Conservation (phyloP, 1,284 basidiomycete species). For the Marasmius sp. region DNA sequence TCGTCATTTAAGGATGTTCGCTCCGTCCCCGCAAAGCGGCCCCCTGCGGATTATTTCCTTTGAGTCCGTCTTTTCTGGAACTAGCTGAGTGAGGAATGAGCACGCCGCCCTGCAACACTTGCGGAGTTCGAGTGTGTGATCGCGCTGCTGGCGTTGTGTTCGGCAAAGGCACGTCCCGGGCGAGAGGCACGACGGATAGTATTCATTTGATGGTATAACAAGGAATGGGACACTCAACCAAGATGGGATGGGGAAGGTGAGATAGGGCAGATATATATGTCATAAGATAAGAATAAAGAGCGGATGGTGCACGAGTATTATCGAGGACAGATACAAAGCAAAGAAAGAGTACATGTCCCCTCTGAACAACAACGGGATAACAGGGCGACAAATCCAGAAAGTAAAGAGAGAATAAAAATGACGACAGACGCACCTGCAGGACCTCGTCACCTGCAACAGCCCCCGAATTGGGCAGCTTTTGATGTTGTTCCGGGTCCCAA, state of each 20-base stretch:
- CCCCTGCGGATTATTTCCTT: conserved; percentile 84
- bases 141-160: too few relatives aligned
- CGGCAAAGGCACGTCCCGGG: not conserved
- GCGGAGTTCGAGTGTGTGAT: too few relatives aligned
- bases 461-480: not conserved
- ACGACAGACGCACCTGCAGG: not conserved
- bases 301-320: not conserved
- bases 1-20: conserved; percentile 64
- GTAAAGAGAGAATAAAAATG: not conserved
- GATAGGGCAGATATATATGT: not conserved
- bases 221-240: too few relatives aligned
- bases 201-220: too few relatives aligned
- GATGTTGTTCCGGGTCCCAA: not conserved
- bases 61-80: conserved; percentile 27
- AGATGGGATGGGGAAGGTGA: too few relatives aligned
- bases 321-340: not conserved
- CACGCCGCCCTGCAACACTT: too few relatives aligned
- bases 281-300: not conserved
- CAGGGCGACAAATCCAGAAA: not conserved
- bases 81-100: not conserved
- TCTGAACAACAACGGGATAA: not conserved
- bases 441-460: not conserved
- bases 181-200: too few relatives aligned
- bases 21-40: conserved; percentile 84
- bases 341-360: not conserved